Evolutionary conservation across 2,329 filamentous ascomycete species (phyloP).

Genomic region (Tothia fuscella): DNA sequence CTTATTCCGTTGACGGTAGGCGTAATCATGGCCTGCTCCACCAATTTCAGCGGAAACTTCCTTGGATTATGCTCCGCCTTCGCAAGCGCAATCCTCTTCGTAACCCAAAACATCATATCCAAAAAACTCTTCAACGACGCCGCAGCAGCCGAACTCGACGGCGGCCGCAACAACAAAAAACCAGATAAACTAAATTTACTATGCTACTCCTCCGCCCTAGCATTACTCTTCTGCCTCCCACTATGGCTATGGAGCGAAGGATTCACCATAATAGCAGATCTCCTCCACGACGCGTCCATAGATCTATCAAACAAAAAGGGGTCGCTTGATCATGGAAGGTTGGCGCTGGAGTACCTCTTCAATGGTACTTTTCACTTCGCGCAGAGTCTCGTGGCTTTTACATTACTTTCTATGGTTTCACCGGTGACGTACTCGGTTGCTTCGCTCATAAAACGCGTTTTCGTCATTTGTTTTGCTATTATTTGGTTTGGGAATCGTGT

Average conservation of each 20-base stretch:
- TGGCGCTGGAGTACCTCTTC: conserved; percentile 80
- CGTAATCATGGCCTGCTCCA: conserved; percentile 93
- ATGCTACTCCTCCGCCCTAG: conserved; percentile 91
- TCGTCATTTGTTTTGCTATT: conserved; percentile 89
- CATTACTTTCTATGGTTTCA: conserved; percentile 83
- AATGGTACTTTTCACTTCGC: conserved; percentile 95
- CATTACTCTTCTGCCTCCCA: conserved; percentile 75
- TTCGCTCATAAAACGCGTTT: conserved; percentile 90
- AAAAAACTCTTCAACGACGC: conserved; percentile 97
- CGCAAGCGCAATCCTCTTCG: conserved; percentile 83
- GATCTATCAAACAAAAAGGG: conserved; percentile 66
- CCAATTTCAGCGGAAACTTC: conserved; percentile 78
- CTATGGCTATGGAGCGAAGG: conserved; percentile 94
- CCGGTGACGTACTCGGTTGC: conserved; percentile 97
- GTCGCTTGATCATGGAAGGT: conserved; percentile 49
- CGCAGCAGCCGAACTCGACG: conserved; percentile 68
- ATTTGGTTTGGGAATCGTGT: conserved; percentile 92
- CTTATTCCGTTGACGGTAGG: conserved; percentile 83
- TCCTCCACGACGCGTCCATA: conserved; percentile 70
- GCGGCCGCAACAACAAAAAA: conserved; percentile 54
- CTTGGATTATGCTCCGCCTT: conserved; percentile 85
- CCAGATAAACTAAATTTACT: conserved; percentile 93
- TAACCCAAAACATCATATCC: conserved; percentile 96
- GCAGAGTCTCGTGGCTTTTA: conserved; percentile 90
- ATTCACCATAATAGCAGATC: conserved; percentile 61